phyloP scores from a whole-genome alignment of 495 filamentous ascomycete genomes.

The Wilcoxina mikolae region DNA sequence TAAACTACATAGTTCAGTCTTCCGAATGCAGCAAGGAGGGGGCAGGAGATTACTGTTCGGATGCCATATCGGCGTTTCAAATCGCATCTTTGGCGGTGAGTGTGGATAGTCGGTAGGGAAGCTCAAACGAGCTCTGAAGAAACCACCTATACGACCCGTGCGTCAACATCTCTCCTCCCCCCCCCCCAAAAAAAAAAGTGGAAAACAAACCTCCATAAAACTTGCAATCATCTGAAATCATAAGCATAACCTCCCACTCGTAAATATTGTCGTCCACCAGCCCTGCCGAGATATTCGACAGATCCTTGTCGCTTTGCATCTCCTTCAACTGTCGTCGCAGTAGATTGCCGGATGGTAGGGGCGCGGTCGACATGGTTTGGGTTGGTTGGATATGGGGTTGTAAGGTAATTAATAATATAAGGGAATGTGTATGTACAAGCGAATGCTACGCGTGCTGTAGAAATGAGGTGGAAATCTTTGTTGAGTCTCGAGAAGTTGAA shows the following conservation, averaged over 20 bases:
- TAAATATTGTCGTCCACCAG: constrained; percentile 83
- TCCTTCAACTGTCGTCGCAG: constrained; percentile 76
- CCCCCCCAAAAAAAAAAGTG: background rate
- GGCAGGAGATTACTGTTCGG: constrained; percentile 58
- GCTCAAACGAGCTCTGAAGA: constrained; percentile 85
- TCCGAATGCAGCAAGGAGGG: background rate
- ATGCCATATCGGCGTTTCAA: constrained; percentile 84
- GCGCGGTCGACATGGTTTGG: constrained; percentile 17
- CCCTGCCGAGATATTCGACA: constrained; percentile 86
- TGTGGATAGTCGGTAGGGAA: constrained; percentile 96
- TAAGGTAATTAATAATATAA: no score
- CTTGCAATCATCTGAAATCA: constrained; percentile 94
- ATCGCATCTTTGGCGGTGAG: constrained; percentile 86
- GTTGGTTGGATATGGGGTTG: background rate
- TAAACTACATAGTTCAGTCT: constrained; percentile 49
- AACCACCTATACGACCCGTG: constrained; percentile 40
- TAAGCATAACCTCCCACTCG: constrained; percentile 98
- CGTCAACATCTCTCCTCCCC: background rate
- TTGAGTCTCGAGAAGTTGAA: no score
- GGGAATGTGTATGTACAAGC: no score
- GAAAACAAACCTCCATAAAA: constrained; percentile 59
- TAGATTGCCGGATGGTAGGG: constrained; percentile 21
- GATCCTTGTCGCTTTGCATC: constrained; percentile 81
- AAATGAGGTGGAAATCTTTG: no score
- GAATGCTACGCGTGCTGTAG: no score